Conservation (phyloP, 23 red algal species). For the Cyanidioschyzon merolae region DNA sequence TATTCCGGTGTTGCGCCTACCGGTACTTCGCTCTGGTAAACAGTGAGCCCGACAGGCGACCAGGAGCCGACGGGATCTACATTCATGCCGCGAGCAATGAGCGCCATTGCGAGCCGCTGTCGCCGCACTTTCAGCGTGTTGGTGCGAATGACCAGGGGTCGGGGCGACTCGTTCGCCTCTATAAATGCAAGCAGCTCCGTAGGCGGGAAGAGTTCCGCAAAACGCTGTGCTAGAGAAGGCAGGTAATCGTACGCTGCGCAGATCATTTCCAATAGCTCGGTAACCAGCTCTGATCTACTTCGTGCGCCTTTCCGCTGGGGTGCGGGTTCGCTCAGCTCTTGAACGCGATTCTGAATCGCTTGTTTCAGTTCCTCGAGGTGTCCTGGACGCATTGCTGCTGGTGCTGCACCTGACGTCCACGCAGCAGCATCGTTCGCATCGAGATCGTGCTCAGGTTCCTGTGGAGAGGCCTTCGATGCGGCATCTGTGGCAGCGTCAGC, state of each 20-base stretch:
- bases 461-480: too few relatives aligned
- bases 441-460: too few relatives aligned
- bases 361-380: background rate
- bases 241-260: conserved; percentile 50
- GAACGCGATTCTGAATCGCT: background rate
- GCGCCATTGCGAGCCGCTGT: conserved; percentile 73
- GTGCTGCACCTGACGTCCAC: too few relatives aligned
- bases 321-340: background rate
- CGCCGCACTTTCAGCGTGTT: conserved; percentile 69
- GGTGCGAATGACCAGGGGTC: conserved; percentile 78
- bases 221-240: conserved; percentile 42
- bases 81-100: conserved; percentile 91
- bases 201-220: conserved; percentile 72
- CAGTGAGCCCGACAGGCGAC: conserved; percentile 86
- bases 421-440: too few relatives aligned
- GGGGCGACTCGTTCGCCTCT: conserved; percentile 80
- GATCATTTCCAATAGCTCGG: conserved; percentile 34
- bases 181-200: conserved; percentile 75
- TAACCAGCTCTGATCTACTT: conserved; percentile 35
- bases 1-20: conserved; percentile 98
- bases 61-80: conserved; percentile 85
- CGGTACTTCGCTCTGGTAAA: conserved; percentile 83
- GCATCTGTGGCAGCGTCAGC: too few relatives aligned
- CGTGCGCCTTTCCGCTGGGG: background rate
- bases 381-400: background rate